Conservation (phyloP, 1,284 basidiomycete genomes). For the Amylostereum areolatum region DNA sequence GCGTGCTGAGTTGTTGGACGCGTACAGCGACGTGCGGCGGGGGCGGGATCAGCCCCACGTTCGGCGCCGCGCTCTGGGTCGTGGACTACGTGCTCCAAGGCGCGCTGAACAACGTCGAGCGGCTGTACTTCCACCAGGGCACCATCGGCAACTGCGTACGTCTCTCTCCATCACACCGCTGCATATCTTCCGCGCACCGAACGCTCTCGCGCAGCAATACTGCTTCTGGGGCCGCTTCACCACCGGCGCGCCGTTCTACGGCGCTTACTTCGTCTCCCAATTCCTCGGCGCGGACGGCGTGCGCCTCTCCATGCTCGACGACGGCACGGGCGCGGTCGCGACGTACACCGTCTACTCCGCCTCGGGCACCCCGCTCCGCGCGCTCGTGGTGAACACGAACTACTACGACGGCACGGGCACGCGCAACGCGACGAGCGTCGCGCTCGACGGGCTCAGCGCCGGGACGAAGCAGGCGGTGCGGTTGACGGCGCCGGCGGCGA, state of each 20-base stretch:
- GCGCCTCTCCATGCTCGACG: conserved; percentile 30
- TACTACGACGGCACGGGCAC: conserved; percentile 31
- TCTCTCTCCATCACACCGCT: conserved; percentile 1
- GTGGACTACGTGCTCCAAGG: conserved; percentile 40
- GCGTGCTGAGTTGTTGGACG: not conserved
- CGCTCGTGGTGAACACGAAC: conserved; percentile 32
- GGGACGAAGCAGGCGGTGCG: conserved; percentile 24
- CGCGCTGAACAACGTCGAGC: conserved; percentile 31
- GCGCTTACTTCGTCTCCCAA: conserved; percentile 32
- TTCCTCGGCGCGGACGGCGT: conserved; percentile 29
- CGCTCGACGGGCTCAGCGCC: conserved; percentile 24
- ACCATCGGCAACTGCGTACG: conserved; percentile 35
- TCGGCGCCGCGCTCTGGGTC: conserved; percentile 40
- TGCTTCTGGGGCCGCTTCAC: conserved; percentile 34
- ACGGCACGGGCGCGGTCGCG: conserved; percentile 26
- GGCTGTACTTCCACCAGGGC: conserved; percentile 42
- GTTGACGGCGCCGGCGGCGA: conserved; percentile 31
- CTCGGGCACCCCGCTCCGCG: conserved; percentile 22
- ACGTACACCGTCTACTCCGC: conserved; percentile 30
- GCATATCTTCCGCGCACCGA: not conserved
- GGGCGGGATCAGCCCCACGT: conserved; percentile 37
- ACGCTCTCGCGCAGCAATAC: conserved; percentile 24
- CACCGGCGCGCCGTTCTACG: conserved; percentile 35
- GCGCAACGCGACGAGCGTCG: conserved; percentile 21
- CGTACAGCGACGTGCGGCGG: conserved; percentile 35